Conservation (phyloP, 2,329 filamentous ascomycete species). For the Didymella pinodella region DNA sequence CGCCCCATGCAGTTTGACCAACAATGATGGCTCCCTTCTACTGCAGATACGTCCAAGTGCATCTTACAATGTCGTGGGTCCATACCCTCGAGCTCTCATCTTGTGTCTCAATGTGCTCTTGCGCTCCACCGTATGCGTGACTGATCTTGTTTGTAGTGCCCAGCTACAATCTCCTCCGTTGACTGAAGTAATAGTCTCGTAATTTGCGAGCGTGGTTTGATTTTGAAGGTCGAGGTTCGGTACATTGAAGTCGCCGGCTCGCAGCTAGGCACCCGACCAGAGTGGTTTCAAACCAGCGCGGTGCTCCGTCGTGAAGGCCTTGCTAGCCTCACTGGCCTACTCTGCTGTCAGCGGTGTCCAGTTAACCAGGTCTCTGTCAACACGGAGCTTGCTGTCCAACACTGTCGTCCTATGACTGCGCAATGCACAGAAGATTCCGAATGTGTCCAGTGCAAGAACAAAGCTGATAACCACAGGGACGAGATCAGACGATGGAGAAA, state of each 20-base stretch:
- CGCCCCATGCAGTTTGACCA: neutral
- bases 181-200: constrained; percentile 58
- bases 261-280: neutral
- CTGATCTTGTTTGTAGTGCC: constrained; percentile 67
- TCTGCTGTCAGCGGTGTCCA: neutral
- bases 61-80: neutral
- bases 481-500: neutral
- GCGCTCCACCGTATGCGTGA: constrained; percentile 66
- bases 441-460: neutral
- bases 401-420: neutral
- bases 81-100: neutral
- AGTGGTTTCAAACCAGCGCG: neutral
- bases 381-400: neutral
- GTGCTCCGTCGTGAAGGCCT: neutral
- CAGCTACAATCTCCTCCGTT: constrained; percentile 56
- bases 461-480: neutral
- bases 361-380: neutral
- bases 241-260: neutral
- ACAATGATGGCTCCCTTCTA: neutral
- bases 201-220: neutral
- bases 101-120: constrained; percentile 37
- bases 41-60: neutral
- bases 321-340: neutral
- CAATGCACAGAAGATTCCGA: neutral
- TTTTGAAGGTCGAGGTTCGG: neutral